Percentiles rank a stretch among this genome's conserved stretches.
Conservation (phyloP, 805 yeast species). For the Kluyveromyces lactis region DNA sequence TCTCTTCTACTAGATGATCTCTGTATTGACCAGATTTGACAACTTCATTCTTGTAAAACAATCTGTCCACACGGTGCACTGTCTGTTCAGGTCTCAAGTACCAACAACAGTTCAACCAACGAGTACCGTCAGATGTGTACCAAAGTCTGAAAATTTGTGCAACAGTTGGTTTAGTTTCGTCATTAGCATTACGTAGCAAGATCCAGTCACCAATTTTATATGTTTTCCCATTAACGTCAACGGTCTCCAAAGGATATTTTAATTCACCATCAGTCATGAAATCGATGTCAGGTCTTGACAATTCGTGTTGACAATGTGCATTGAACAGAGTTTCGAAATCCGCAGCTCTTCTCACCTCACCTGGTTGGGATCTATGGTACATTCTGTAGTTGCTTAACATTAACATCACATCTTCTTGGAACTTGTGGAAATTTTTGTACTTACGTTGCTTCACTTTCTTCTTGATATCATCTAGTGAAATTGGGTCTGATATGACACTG, state of each 20-base stretch:
- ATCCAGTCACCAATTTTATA: conserved; percentile 96
- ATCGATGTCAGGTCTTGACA: conserved; percentile 75
- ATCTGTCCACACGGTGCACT: conserved; percentile 81
- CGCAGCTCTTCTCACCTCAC: conserved; percentile 52
- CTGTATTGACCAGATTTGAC: conserved; percentile 95
- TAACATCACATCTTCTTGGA: conserved; percentile 65
- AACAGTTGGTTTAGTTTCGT: conserved; percentile 79
- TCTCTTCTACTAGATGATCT: conserved; percentile 83
- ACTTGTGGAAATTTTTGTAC: conserved; percentile 67
- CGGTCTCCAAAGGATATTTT: conserved; percentile 72
- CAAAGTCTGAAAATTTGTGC: conserved; percentile 92
- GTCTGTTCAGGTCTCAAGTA: conserved; percentile 97
- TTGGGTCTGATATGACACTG: conserved; percentile 46
- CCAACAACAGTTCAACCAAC: conserved; percentile 95
- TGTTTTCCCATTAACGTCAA: conserved; percentile 59
- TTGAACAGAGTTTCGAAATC: conserved; percentile 55
- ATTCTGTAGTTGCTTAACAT: conserved; percentile 68
- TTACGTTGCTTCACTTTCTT: conserved; percentile 79
- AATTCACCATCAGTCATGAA: conserved; percentile 52
- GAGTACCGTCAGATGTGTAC: conserved; percentile 71
- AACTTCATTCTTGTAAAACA: conserved; percentile 90
- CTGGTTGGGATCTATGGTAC: conserved; percentile 51
- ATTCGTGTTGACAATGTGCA: conserved; percentile 53
- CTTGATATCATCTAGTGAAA: conserved; percentile 64
- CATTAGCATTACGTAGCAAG: conserved; percentile 77